Percentiles rank a stretch among this genome's conserved stretches.
Evolutionary conservation across 805 yeast species (phyloP).

Genomic region (Sugiyamaella marilandica): DNA sequence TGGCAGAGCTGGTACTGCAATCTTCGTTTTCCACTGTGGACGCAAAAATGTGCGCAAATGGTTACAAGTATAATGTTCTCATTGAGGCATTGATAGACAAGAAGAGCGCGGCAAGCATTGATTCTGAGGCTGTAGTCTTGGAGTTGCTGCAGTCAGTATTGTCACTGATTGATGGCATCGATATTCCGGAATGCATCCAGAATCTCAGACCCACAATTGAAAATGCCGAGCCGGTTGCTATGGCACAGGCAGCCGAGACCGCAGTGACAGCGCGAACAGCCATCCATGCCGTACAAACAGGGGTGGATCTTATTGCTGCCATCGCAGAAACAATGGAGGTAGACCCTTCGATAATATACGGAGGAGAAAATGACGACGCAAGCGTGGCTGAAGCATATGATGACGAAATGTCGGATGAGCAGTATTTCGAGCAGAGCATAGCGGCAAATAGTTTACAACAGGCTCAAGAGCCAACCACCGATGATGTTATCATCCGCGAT

Average conservation of each 20-base stretch:
- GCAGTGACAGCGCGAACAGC: conserved; percentile 31
- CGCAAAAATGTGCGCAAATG: conserved; percentile 27
- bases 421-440: conserved; percentile 16
- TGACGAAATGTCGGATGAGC: conserved; percentile 22
- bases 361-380: conserved; percentile 7
- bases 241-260: conserved; percentile 16
- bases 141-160: conserved; percentile 16
- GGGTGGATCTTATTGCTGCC: conserved; percentile 73
- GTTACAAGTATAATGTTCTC: conserved; percentile 26
- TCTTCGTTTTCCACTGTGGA: conserved; percentile 1
- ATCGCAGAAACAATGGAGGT: conserved; percentile 54
- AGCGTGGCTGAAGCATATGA: conserved; percentile 7
- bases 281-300: conserved; percentile 61
- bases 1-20: not conserved
- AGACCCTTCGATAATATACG: conserved; percentile 15
- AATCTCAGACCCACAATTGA: conserved; percentile 17
- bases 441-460: conserved; percentile 5
- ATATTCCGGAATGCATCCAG: conserved; percentile 12
- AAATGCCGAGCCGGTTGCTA: conserved; percentile 21
- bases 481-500: conserved; percentile 16
- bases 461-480: not conserved
- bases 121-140: conserved; percentile 12
- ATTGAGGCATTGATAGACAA: conserved; percentile 13
- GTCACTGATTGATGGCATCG: conserved; percentile 11
- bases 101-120: conserved; percentile 5